These are phyloP conservation scores for Leccinum subgranulosum DNA, from an alignment of 768 basidiomycete genomes.

Conservation along the genomic window DNA sequence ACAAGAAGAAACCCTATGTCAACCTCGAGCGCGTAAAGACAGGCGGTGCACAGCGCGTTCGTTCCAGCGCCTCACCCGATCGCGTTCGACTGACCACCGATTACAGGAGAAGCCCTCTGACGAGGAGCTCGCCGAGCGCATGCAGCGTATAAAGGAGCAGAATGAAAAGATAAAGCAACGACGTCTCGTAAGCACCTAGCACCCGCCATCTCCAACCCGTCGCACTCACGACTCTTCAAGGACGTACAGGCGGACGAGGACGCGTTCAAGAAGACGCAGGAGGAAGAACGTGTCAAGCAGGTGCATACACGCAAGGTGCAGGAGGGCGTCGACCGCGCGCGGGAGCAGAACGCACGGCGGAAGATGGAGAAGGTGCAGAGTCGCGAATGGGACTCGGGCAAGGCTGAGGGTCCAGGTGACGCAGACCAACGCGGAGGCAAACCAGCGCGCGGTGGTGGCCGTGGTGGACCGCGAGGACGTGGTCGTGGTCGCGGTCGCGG, in stretches of 20 bases:
- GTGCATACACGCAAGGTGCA: slow-evolving; percentile 64
- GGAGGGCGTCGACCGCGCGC: slow-evolving; percentile 61
- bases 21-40: slow-evolving; percentile 85
- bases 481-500: slow-evolving; percentile 35
- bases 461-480: slow-evolving; percentile 34
- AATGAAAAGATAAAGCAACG: slow-evolving; percentile 78
- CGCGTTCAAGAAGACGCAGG: slow-evolving; percentile 69
- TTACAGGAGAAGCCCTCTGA: slow-evolving; percentile 64
- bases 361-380: slow-evolving; percentile 79
- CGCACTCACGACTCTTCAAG: slow-evolving; percentile 33
- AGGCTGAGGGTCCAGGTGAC: slow-evolving; percentile 10
- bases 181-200: slow-evolving; percentile 44
- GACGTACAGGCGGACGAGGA: slow-evolving; percentile 81
- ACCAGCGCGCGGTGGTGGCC: slow-evolving; percentile 29
- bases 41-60: slow-evolving; percentile 69
- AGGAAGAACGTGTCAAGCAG: slow-evolving; percentile 55
- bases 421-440: slow-evolving; percentile 22
- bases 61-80: background rate
- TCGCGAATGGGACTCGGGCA: slow-evolving; percentile 82
- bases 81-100: slow-evolving; percentile 12
- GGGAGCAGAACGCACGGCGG: slow-evolving; percentile 74
- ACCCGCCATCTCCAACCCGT: background rate
- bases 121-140: slow-evolving; percentile 64
- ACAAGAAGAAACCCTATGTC: slow-evolving; percentile 72
- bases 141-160: slow-evolving; percentile 66